These are phyloP conservation scores for Neolentinus lepideus DNA, from an alignment of 1,284 basidiomycete species.

Conservation along the genomic window DNA sequence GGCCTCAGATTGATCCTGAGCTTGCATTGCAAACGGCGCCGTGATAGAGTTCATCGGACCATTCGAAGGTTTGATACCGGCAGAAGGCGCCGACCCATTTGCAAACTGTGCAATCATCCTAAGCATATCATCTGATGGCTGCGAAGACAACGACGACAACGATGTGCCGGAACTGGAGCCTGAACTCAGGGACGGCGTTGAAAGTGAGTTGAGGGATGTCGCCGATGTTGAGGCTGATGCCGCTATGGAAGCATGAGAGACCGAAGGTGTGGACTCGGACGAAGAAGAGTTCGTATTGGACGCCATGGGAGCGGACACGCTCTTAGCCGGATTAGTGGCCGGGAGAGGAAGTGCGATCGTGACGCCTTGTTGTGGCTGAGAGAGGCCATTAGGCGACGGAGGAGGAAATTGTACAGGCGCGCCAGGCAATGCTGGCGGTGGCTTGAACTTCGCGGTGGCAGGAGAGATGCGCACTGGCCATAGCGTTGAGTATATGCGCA, in stretches of 20 bases:
- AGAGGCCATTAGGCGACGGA: slow-evolving; percentile 16
- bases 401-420: slow-evolving; percentile 41
- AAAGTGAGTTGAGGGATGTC: slow-evolving; percentile 36
- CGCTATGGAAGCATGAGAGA: neutral
- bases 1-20: slow-evolving; percentile 32
- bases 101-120: slow-evolving; percentile 30
- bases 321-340: slow-evolving; percentile 39
- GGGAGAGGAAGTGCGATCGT: slow-evolving; percentile 42
- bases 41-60: slow-evolving; percentile 29
- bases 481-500: slow-evolving; percentile 19
- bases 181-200: slow-evolving; percentile 50
- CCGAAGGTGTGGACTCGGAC: neutral
- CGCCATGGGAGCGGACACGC: slow-evolving; percentile 63
- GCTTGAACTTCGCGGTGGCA: slow-evolving; percentile 82
- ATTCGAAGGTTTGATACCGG: neutral
- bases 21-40: slow-evolving; percentile 25
- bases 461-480: slow-evolving; percentile 78
- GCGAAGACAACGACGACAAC: slow-evolving; percentile 33
- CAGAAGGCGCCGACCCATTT: slow-evolving; percentile 19
- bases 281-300: slow-evolving; percentile 22
- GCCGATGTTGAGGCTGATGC: slow-evolving; percentile 16
- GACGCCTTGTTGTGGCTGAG: slow-evolving; percentile 25
- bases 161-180: slow-evolving; percentile 44
- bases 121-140: slow-evolving; percentile 44
- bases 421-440: slow-evolving; percentile 34